A percentile compares a stretch with the other conserved stretches of the same genome.
Conservation (phyloP, 768 basidiomycete genomes). For the Lentinus brumalis region DNA sequence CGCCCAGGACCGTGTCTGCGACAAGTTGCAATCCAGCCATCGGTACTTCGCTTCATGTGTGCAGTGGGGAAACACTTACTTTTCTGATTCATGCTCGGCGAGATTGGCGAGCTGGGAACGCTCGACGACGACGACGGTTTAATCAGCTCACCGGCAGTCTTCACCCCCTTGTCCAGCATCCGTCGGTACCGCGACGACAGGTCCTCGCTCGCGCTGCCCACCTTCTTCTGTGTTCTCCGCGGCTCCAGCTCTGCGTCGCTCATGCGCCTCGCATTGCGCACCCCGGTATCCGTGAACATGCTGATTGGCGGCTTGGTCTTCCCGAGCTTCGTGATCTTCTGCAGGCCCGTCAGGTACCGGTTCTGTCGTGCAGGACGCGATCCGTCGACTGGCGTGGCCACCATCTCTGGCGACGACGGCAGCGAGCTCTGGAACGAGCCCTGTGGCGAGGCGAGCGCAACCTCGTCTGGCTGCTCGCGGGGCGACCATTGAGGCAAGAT, state of each 20-base stretch:
- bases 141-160: conserved; percentile 10
- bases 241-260: conserved; percentile 20
- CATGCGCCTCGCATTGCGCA: conserved; percentile 16
- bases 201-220: conserved; percentile 2
- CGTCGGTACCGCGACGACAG: conserved; percentile 12
- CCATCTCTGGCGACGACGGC: conserved; percentile 16
- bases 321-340: conserved; percentile 38
- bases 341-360: conserved; percentile 31
- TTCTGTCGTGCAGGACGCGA: conserved; percentile 17
- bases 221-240: conserved; percentile 4
- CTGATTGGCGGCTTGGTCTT: conserved; percentile 33
- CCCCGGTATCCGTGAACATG: conserved; percentile 28
- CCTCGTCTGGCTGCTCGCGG: not conserved
- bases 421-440: conserved; percentile 5
- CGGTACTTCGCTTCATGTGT: not conserved
- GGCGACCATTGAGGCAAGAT: conserved; percentile 1
- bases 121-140: conserved; percentile 12
- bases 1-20: not conserved
- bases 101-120: conserved; percentile 23
- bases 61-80: conserved; percentile 13
- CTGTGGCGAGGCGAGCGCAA: not conserved
- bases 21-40: not conserved
- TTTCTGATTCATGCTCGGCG: not conserved
- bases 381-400: conserved; percentile 6
- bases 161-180: conserved; percentile 8